phyloP scores from a whole-genome alignment of 805 yeast species.

The Torulaspora indica region DNA sequence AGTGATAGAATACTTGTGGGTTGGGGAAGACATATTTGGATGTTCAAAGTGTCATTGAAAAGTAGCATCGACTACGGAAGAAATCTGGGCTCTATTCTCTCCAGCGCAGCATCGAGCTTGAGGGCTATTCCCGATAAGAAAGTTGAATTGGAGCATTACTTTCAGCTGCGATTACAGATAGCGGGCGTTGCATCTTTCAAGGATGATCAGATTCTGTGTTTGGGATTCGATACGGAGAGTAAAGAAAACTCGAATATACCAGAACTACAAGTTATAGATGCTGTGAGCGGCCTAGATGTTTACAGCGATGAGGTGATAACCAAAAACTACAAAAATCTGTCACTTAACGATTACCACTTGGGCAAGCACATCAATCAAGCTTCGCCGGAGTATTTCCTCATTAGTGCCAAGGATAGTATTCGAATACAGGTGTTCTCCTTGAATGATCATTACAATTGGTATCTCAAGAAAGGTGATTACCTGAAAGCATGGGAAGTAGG shows the following conservation, averaged over 20 bases:
- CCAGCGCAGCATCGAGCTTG: conserved; percentile 46
- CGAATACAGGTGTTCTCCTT: conserved; percentile 66
- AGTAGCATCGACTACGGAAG: conserved; percentile 20
- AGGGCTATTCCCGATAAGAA: conserved; percentile 42
- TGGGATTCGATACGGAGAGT: conserved; percentile 26
- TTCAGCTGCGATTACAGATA: conserved; percentile 47
- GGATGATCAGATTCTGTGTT: conserved; percentile 57
- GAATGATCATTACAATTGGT: conserved; percentile 73
- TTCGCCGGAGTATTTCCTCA: conserved; percentile 50
- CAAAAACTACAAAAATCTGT: conserved; percentile 51
- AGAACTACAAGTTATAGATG: conserved; percentile 66
- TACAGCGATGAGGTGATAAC: conserved; percentile 76
- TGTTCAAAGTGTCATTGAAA: conserved; percentile 44
- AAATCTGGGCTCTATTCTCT: conserved; percentile 32
- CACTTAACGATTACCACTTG: conserved; percentile 76
- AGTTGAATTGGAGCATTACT: conserved; percentile 37
- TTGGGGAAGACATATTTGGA: conserved; percentile 81
- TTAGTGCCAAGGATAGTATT: conserved; percentile 80
- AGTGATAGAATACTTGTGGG: conserved; percentile 65
- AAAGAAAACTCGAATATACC: conserved; percentile 58
- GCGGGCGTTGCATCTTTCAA: conserved; percentile 76
- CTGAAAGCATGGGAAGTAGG: conserved; percentile 78
- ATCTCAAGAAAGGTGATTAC: conserved; percentile 46
- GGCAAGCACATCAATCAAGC: conserved; percentile 44
- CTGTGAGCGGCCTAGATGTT: conserved; percentile 61